These are phyloP conservation scores for Peronospora belbahrii DNA, from an alignment of 352 stramenopile genomes.

Conservation along the genomic window DNA sequence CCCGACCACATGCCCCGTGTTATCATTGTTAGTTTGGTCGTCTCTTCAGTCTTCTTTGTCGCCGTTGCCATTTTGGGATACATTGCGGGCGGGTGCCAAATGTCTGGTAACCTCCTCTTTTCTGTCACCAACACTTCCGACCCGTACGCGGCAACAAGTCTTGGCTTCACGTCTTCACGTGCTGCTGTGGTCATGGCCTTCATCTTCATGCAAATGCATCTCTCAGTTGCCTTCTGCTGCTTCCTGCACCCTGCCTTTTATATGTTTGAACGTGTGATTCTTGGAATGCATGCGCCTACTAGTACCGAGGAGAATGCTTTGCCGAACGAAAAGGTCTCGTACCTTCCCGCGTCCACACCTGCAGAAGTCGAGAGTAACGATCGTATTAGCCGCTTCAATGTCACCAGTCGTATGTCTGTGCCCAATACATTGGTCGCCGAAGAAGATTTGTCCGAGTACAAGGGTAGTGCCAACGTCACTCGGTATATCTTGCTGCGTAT, in stretches of 20 bases:
- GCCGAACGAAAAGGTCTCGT: conserved; percentile 28
- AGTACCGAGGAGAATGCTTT: not conserved
- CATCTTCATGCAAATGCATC: conserved; percentile 26
- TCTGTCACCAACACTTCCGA: conserved; percentile 15
- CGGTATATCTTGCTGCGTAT: conserved; percentile 32
- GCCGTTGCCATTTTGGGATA: conserved; percentile 14
- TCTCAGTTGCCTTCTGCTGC: conserved; percentile 19
- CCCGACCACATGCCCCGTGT: conserved; percentile 24
- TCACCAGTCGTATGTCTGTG: conserved; percentile 3
- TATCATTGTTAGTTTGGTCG: conserved; percentile 17
- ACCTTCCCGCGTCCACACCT: conserved; percentile 16
- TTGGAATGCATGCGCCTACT: conserved; percentile 15
- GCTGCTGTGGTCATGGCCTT: conserved; percentile 19
- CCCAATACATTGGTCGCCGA: conserved; percentile 17
- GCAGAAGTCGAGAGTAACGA: conserved; percentile 26
- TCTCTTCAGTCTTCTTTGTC: conserved; percentile 17
- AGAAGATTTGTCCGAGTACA: conserved; percentile 32
- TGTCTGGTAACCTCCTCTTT: conserved; percentile 26
- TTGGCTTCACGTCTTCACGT: conserved; percentile 15
- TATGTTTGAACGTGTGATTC: conserved; percentile 20
- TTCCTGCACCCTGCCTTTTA: conserved; percentile 25
- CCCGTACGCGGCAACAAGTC: conserved; percentile 10
- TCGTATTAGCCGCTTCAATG: not conserved
- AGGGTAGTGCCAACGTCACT: conserved; percentile 22
- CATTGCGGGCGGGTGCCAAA: conserved; percentile 14